phyloP scores from a whole-genome alignment of 768 basidiomycete genomes.

The Pseudohyphozyma bogoriensis region DNA sequence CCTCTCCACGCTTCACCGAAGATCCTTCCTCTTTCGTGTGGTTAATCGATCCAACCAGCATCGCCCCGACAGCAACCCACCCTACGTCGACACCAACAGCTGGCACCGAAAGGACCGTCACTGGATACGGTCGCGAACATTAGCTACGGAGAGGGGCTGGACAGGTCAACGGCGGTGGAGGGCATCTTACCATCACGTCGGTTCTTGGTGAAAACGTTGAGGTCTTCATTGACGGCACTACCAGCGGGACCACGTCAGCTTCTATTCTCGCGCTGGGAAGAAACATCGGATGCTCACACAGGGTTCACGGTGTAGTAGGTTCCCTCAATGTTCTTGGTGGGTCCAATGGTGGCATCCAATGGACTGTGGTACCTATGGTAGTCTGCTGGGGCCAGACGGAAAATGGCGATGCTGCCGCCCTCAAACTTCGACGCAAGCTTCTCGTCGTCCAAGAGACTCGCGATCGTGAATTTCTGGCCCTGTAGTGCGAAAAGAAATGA shows the following conservation, averaged over 20 bases:
- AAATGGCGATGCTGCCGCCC: conserved; percentile 48
- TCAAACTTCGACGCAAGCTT: conserved; percentile 41
- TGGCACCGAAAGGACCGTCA: background rate
- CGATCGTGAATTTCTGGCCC: conserved; percentile 59
- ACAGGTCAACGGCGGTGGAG: conserved; percentile 28
- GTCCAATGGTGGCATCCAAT: conserved; percentile 47
- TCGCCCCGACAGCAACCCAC: conserved; percentile 66
- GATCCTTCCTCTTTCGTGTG: conserved; percentile 47
- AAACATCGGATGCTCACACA: too few species aligned
- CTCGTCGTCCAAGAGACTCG: conserved; percentile 48
- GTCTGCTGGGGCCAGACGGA: conserved; percentile 70
- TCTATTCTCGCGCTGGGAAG: too few species aligned
- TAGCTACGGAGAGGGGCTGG: conserved; percentile 18
- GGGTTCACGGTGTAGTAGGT: conserved; percentile 29
- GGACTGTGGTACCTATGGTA: conserved; percentile 46
- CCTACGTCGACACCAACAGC: conserved; percentile 43
- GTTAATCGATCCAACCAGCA: conserved; percentile 64
- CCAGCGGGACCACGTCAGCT: too few species aligned
- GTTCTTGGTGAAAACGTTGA: conserved; percentile 38
- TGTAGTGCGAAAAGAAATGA: conserved; percentile 46
- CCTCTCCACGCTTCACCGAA: conserved; percentile 43
- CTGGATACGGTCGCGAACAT: conserved; percentile 33
- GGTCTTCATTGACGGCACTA: conserved; percentile 36
- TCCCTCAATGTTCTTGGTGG: conserved; percentile 36
- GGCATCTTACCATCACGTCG: conserved; percentile 36